Evolutionary conservation across 1,284 basidiomycete genomes (phyloP), one percentile per base, ranked within the genome.

Genomic region (Tilletia walkeri): DNA sequence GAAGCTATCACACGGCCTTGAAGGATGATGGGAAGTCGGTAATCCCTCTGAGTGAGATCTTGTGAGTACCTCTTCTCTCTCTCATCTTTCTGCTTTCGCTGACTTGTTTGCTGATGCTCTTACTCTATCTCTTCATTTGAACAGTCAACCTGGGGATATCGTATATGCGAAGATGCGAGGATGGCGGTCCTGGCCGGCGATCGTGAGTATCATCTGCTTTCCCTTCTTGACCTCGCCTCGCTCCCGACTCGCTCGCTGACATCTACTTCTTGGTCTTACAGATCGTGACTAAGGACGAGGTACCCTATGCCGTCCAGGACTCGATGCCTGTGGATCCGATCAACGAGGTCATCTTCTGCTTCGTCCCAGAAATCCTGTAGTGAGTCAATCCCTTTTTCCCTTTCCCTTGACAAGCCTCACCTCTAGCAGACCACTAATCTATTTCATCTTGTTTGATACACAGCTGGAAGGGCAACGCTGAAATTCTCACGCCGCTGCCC

Each of bases 121-220:
- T 12, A 24, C 54, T 12, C 4, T 14, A 14, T 20, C 16, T 4
- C 59, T 63, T 20, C 30, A 34, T 63, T 41, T 18, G 3, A 3
- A 14, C 59, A 63, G 59, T 38, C 30, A 63, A 39, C 59, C 59
- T 3, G 59, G 59, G 3, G 59, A 63, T 20, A 10, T 63, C 12
- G 36, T 63, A 10, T 63, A 63, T 38, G 59, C 34, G 9, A 63
- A 63, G 38, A 39, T 63, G 12, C 30, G 36, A 9, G 59, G 59
- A n/a, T 63, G 30, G 34, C 59, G 59, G 14, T 38, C 59, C 12
- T 63, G 59, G 59, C 59, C 59, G 36, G 59, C 59, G 12, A 34
- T 63, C 16, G 59, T 63, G 34, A 63, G 59, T 41, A 18, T 45
- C 41, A 7, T 45, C 41, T 45, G 41, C 41, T 30, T 30, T 30